Percentiles rank a stretch among this genome's conserved stretches.
Evolutionary conservation across 164 flowering plant species (phyloP).

Genomic region (Umbilicus rupestris): DNA sequence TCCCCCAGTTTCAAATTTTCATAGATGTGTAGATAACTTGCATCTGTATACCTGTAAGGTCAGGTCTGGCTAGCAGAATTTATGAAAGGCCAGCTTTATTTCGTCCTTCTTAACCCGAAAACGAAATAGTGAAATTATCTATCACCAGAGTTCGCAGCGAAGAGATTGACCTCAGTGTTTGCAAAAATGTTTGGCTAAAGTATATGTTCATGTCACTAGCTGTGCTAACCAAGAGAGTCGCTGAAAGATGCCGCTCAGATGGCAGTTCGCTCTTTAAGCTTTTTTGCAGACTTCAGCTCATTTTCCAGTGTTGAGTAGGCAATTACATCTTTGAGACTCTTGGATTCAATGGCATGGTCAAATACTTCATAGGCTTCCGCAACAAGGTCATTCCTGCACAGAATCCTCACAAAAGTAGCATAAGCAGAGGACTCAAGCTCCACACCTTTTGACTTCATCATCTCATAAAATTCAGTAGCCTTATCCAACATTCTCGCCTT

Average conservation of each 20-base stretch:
- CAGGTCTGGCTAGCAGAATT: too few species aligned
- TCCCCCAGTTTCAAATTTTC: neutral
- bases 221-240: neutral
- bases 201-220: too few species aligned
- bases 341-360: conserved; percentile 62
- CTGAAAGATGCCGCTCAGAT: conserved; percentile 10
- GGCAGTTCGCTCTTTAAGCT: conserved; percentile 28
- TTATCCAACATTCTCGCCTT: conserved; percentile 55
- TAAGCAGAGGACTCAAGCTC: conserved; percentile 70
- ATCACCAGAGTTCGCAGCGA: neutral
- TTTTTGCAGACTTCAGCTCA: conserved; percentile 41
- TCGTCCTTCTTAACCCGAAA: too few species aligned
- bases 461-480: conserved; percentile 47
- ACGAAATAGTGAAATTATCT: too few species aligned
- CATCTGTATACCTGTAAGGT: too few species aligned
- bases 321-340: conserved; percentile 48
- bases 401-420: conserved; percentile 58
- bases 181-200: too few species aligned
- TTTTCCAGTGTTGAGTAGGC: conserved; percentile 50
- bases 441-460: conserved; percentile 51
- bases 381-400: conserved; percentile 58
- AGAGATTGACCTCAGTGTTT: neutral
- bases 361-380: conserved; percentile 72
- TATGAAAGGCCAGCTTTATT: too few species aligned
- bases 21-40: neutral